phyloP scores from a whole-genome alignment of 208 protist species.

The Naegleria gruberi region DNA sequence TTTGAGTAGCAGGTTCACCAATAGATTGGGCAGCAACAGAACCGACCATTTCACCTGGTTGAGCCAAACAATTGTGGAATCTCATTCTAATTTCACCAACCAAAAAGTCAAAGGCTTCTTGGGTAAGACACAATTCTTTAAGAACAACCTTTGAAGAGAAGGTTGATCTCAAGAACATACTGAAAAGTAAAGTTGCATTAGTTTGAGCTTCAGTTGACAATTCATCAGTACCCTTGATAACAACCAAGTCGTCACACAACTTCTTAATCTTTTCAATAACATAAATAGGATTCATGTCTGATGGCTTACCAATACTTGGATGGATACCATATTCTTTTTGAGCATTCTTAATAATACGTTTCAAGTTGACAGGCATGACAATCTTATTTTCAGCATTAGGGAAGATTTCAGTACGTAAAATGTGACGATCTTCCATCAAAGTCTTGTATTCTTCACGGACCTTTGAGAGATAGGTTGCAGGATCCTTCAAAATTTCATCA shows the following conservation, averaged over 20 bases:
- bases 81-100: slow-evolving; percentile 86
- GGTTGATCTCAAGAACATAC: slow-evolving; percentile 77
- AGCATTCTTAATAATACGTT: slow-evolving; percentile 88
- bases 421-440: slow-evolving; percentile 65
- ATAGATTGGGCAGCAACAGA: slow-evolving; percentile 97
- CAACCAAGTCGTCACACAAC: slow-evolving; percentile 36
- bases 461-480: slow-evolving; percentile 19
- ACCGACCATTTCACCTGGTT: slow-evolving; percentile 96
- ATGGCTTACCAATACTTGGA: slow-evolving; percentile 27
- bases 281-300: slow-evolving; percentile 49
- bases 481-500: neutral
- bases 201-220: slow-evolving; percentile 69
- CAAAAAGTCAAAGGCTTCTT: slow-evolving; percentile 91
- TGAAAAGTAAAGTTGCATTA: slow-evolving; percentile 88
- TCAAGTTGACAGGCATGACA: slow-evolving; percentile 76
- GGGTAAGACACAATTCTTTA: slow-evolving; percentile 78
- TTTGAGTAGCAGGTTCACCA: slow-evolving; percentile 99
- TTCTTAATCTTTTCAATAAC: slow-evolving; percentile 42
- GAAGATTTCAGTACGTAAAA: slow-evolving; percentile 61
- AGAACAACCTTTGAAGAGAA: slow-evolving; percentile 85
- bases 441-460: slow-evolving; percentile 79
- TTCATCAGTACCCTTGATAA: slow-evolving; percentile 44
- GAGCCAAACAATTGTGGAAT: slow-evolving; percentile 80
- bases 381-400: slow-evolving; percentile 35
- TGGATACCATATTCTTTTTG: slow-evolving; percentile 80